A percentile compares a stretch with the other conserved stretches of the same genome.
phyloP scores from a whole-genome alignment of 371 early-diverging fungal genomes.

The Mortierella sp. region DNA sequence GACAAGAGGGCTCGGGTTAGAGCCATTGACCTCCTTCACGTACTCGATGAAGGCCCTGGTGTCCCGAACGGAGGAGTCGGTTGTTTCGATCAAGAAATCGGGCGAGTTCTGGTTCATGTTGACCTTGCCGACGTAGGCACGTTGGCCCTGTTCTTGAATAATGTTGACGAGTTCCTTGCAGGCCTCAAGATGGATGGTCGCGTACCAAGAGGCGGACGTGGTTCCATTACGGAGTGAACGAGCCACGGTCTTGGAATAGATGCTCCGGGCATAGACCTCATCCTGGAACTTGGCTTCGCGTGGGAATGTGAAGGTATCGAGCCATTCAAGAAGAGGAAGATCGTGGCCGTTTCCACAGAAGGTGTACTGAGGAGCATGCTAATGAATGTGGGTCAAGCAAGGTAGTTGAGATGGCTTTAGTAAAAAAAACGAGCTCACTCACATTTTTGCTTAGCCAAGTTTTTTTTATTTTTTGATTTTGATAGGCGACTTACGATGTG shows the following conservation, averaged over 20 bases:
- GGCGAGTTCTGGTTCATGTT: conserved; percentile 94
- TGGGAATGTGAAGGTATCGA: conserved; percentile 88
- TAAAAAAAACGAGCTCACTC: no score
- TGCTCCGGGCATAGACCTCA: conserved; percentile 66
- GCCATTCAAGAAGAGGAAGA: conserved; percentile 91
- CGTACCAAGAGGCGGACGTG: conserved; percentile 93
- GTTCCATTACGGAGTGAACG: conserved; percentile 82
- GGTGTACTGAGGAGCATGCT: conserved; percentile 95
- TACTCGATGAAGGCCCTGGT: conserved; percentile 80
- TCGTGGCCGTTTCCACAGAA: conserved; percentile 91
- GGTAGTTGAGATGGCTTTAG: neutral
- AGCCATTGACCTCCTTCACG: conserved; percentile 33
- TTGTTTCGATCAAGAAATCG: conserved; percentile 77
- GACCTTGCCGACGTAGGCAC: conserved; percentile 94
- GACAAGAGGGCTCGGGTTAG: conserved; percentile 54
- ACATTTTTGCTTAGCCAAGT: no score
- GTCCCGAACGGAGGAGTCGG: conserved; percentile 68
- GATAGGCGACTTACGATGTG: conserved; percentile 76
- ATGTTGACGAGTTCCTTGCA: conserved; percentile 77
- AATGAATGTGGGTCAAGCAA: conserved; percentile 9
- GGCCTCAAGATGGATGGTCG: conserved; percentile 85
- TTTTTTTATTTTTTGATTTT: no score
- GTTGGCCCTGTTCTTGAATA: conserved; percentile 80
- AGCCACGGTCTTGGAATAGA: conserved; percentile 74
- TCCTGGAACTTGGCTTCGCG: conserved; percentile 78